These are phyloP conservation scores for Leccinum variabile DNA, from an alignment of 1,284 basidiomycete species.

Conservation along the genomic window DNA sequence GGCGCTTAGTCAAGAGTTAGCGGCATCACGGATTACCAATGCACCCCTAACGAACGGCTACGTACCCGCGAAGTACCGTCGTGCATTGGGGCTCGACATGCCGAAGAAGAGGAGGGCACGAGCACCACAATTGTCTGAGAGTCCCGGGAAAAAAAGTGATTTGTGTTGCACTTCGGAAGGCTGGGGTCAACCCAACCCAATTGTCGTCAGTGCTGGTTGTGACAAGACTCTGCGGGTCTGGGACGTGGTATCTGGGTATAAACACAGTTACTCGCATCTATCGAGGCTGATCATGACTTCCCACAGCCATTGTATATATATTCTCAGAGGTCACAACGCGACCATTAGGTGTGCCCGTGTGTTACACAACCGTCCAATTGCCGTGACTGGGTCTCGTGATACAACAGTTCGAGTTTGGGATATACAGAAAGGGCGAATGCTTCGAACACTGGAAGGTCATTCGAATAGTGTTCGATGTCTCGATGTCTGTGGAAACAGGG, in stretches of 20 bases:
- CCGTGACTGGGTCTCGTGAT: constrained; percentile 89
- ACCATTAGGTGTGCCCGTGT: constrained; percentile 93
- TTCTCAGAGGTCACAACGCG: constrained; percentile 83
- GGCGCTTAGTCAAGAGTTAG: constrained; percentile 6
- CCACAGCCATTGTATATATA: constrained; percentile 72
- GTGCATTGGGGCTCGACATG: constrained; percentile 31
- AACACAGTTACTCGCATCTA: background rate
- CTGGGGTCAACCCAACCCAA: constrained; percentile 61
- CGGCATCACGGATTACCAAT: constrained; percentile 1
- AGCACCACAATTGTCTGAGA: constrained; percentile 9
- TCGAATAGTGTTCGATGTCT: constrained; percentile 83
- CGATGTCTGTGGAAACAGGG: constrained; percentile 79
- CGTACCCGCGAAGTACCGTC: constrained; percentile 30
- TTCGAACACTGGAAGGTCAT: constrained; percentile 81
- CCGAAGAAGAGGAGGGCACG: constrained; percentile 19
- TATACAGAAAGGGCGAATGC: constrained; percentile 71
- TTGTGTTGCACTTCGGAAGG: constrained; percentile 61
- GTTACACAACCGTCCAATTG: constrained; percentile 83
- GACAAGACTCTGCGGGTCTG: constrained; percentile 90
- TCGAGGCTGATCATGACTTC: constrained; percentile 4
- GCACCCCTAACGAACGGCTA: constrained; percentile 25
- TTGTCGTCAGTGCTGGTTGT: constrained; percentile 91
- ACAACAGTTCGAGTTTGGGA: constrained; percentile 92
- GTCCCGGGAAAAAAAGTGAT: constrained; percentile 49
- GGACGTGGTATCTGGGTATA: constrained; percentile 84